Evolutionary conservation across 1,284 basidiomycete species (phyloP).

Genomic region (Cryptococcus sp.): DNA sequence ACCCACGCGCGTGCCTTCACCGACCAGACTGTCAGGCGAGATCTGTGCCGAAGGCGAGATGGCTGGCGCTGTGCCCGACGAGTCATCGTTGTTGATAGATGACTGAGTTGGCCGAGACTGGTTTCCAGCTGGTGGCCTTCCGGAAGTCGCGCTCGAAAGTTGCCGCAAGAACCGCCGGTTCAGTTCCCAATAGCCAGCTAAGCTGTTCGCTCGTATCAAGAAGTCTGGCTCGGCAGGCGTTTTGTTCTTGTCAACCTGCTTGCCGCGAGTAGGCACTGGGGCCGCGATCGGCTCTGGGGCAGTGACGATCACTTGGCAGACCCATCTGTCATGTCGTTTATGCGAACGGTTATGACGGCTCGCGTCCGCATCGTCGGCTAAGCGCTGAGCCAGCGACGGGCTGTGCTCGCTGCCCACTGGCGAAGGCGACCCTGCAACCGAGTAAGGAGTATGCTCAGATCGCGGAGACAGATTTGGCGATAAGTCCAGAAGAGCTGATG

Average conservation of each 20-base stretch:
- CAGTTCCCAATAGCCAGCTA: conserved; percentile 77
- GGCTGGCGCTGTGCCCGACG: conserved; percentile 52
- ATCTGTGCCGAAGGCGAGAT: conserved; percentile 70
- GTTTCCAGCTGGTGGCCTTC: background rate
- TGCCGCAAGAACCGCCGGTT: conserved; percentile 60
- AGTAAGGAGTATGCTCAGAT: conserved; percentile 21
- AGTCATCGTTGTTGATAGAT: conserved; percentile 6
- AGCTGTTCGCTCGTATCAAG: conserved; percentile 78
- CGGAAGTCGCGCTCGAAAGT: conserved; percentile 4
- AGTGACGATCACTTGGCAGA: conserved; percentile 43
- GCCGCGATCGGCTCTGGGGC: conserved; percentile 13
- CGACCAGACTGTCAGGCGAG: conserved; percentile 80
- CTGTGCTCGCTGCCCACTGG: too few relatives aligned
- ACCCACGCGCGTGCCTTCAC: conserved; percentile 75
- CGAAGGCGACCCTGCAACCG: too few relatives aligned
- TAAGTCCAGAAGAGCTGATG: conserved; percentile 12
- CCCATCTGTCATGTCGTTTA: conserved; percentile 25
- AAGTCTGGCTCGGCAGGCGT: conserved; percentile 58
- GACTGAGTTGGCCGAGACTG: conserved; percentile 36
- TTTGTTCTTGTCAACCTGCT: conserved; percentile 28
- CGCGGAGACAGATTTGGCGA: conserved; percentile 19
- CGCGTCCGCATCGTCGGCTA: too few relatives aligned
- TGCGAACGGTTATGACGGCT: too few relatives aligned
- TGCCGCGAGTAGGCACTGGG: conserved; percentile 14
- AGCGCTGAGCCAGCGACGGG: too few relatives aligned